Percentiles rank a stretch among this genome's conserved stretches.
phyloP scores from a whole-genome alignment of 1,284 basidiomycete species.

The Leucoagaricus sp. region DNA sequence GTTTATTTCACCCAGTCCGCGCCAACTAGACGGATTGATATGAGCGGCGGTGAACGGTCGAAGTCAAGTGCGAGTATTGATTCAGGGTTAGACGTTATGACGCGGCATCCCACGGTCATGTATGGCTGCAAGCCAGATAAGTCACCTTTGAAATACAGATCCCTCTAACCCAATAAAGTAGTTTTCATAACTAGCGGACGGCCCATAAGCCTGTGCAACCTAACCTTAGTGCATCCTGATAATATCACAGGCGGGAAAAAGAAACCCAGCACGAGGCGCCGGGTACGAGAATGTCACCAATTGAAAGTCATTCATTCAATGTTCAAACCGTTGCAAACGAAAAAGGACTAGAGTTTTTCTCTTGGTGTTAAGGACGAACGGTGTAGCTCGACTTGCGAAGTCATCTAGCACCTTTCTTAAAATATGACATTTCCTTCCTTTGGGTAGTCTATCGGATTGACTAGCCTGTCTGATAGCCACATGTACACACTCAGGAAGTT shows the following conservation, averaged over 20 bases:
- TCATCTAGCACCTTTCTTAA: background rate
- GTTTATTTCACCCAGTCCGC: no score
- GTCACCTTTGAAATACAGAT: background rate
- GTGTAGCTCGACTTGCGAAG: no score
- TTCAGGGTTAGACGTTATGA: slow-evolving; percentile 9
- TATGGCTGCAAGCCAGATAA: background rate
- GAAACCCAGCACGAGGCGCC: background rate
- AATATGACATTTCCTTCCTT: slow-evolving; percentile 13
- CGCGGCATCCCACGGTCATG: slow-evolving; percentile 15
- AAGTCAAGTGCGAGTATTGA: background rate
- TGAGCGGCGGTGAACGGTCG: slow-evolving; percentile 3
- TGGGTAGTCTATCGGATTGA: slow-evolving; percentile 11
- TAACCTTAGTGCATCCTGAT: background rate
- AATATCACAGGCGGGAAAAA: background rate
- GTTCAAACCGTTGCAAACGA: no score
- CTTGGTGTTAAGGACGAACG: no score
- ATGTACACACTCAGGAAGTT: background rate
- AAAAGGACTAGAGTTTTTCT: no score
- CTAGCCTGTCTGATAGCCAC: slow-evolving; percentile 10
- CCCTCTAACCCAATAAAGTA: slow-evolving; percentile 8
- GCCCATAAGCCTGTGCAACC: background rate
- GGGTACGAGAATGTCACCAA: background rate
- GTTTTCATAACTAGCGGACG: background rate
- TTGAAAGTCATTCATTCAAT: background rate
- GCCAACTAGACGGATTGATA: no score